Conservation (phyloP, 1,139 yeast genomes). For the Candida sanyaensis region DNA sequence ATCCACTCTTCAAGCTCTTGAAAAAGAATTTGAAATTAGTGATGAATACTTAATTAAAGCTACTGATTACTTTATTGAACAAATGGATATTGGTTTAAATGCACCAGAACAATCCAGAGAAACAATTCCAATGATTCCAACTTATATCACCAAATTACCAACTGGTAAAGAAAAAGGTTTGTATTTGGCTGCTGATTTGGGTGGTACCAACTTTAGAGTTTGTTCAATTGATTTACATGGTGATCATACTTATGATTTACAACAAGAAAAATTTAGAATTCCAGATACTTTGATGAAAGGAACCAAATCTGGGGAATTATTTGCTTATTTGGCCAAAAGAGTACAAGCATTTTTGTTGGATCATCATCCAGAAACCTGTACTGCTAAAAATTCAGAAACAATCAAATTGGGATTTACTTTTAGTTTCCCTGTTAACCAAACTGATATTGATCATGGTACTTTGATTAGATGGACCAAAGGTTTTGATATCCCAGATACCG, state of each 20-base stretch:
- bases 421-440: constrained; percentile 88
- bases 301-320: constrained; percentile 57
- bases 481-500: constrained; percentile 79
- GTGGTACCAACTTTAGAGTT: constrained; percentile 88
- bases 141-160: constrained; percentile 80
- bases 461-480: constrained; percentile 96
- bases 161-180: constrained; percentile 79
- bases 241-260: constrained; percentile 71
- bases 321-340: constrained; percentile 71
- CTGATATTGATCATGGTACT: constrained; percentile 73
- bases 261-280: constrained; percentile 72
- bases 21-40: constrained; percentile 54
- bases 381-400: constrained; percentile 5
- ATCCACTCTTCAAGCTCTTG: constrained; percentile 48
- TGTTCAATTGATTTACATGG: constrained; percentile 82
- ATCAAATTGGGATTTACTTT: constrained; percentile 89
- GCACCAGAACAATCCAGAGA: constrained; percentile 39
- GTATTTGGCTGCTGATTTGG: constrained; percentile 79
- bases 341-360: constrained; percentile 61
- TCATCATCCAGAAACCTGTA: constrained; percentile 53
- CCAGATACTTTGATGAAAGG: constrained; percentile 69
- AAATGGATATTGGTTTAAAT: constrained; percentile 62
- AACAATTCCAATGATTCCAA: constrained; percentile 84
- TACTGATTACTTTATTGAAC: constrained; percentile 62
- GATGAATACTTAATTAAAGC: constrained; percentile 55